A percentile compares a stretch with the other conserved stretches of the same genome.
phyloP scores from a whole-genome alignment of 1,284 basidiomycete species.

The Malassezia equina region DNA sequence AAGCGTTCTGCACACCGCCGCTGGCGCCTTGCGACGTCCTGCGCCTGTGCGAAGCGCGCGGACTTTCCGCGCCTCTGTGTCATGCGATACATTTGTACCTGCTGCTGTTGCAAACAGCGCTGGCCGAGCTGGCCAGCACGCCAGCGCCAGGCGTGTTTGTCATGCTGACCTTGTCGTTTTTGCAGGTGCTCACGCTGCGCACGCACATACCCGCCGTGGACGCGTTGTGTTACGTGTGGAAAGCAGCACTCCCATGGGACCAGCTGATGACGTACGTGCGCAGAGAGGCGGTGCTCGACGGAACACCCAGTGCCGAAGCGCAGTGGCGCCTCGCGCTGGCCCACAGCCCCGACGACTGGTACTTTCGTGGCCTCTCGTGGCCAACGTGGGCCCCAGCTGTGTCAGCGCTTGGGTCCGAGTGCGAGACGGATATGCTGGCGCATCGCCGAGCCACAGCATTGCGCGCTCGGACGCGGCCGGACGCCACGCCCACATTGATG shows the following conservation, averaged over 20 bases:
- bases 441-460: background rate
- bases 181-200: slow-evolving; percentile 25
- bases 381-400: background rate
- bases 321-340: slow-evolving; percentile 43
- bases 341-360: slow-evolving; percentile 79
- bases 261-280: slow-evolving; percentile 50
- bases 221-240: slow-evolving; percentile 54
- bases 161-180: slow-evolving; percentile 67
- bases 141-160: slow-evolving; percentile 57
- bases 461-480: background rate
- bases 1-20: background rate
- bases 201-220: background rate
- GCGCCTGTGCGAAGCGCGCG: background rate
- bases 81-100: background rate
- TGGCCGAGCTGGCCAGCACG: slow-evolving; percentile 68
- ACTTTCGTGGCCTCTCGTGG: slow-evolving; percentile 89
- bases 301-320: slow-evolving; percentile 9
- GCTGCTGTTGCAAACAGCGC: slow-evolving; percentile 63
- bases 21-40: background rate
- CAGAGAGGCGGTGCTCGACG: slow-evolving; percentile 2
- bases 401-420: background rate
- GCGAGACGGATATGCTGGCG: slow-evolving; percentile 9
- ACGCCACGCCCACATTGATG: background rate
- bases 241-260: slow-evolving; percentile 80
- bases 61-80: background rate